These are phyloP conservation scores for Termitomyces sp. DNA, from an alignment of 1,284 basidiomycete species.

Conservation along the genomic window DNA sequence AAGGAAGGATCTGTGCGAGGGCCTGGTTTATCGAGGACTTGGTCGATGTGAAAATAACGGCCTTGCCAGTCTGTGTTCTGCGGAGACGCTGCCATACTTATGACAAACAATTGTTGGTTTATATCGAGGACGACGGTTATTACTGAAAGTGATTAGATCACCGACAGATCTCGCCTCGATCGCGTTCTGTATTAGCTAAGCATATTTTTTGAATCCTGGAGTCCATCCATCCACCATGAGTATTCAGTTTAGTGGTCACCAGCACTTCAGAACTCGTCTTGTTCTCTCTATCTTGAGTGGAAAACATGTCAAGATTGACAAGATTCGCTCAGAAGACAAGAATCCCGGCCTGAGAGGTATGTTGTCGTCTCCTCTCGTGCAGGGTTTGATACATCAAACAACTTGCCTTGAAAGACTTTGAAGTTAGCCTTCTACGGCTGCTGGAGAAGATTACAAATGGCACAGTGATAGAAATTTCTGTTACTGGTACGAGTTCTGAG, in stretches of 20 bases:
- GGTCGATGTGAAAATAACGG: conserved; percentile 76
- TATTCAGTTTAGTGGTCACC: conserved; percentile 73
- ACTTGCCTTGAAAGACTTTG: conserved; percentile 62
- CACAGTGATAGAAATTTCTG: conserved; percentile 91
- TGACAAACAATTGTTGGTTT: background rate
- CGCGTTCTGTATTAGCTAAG: conserved; percentile 18
- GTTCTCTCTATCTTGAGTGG: conserved; percentile 87
- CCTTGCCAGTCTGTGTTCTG: conserved; percentile 57
- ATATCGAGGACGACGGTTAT: background rate
- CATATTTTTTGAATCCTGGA: conserved; percentile 14
- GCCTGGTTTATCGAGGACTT: conserved; percentile 75
- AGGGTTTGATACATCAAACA: conserved; percentile 1
- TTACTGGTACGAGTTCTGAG: conserved; percentile 64
- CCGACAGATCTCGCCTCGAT: conserved; percentile 10
- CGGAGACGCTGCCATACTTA: conserved; percentile 12
- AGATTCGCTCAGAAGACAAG: conserved; percentile 87
- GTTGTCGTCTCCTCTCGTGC: conserved; percentile 17
- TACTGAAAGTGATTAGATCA: conserved; percentile 2
- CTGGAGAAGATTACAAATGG: conserved; percentile 95
- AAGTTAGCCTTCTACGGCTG: conserved; percentile 86
- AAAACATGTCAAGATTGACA: conserved; percentile 81
- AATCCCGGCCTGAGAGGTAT: conserved; percentile 88
- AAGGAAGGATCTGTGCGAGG: conserved; percentile 77
- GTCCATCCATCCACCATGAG: conserved; percentile 14
- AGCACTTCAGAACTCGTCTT: conserved; percentile 80